Evolutionary conservation across 2,329 filamentous ascomycete species (phyloP).

Genomic region (Hypoxylon sp.): DNA sequence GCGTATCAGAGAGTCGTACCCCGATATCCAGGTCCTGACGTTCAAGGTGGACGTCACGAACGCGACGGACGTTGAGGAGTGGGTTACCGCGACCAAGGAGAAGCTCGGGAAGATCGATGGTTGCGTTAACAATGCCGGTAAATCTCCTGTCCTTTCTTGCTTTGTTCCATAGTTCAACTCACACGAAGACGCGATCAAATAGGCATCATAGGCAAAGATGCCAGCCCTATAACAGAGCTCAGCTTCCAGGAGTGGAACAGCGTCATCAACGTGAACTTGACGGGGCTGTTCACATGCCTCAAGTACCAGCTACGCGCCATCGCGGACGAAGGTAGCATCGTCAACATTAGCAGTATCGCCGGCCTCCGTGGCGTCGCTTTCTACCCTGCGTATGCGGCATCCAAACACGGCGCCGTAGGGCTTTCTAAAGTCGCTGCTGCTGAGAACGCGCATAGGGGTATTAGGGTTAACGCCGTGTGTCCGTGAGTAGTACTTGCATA

Average conservation of each 20-base stretch:
- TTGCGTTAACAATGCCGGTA: slow-evolving; percentile 59
- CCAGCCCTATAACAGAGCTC: slow-evolving; percentile 46
- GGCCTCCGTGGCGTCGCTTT: slow-evolving; percentile 57
- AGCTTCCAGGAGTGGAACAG: slow-evolving; percentile 60
- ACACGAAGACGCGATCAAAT: neutral
- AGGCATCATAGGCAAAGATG: slow-evolving; percentile 39
- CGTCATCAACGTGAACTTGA: slow-evolving; percentile 61
- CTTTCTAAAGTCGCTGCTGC: slow-evolving; percentile 53
- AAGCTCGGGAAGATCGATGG: slow-evolving; percentile 56
- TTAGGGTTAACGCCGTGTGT: slow-evolving; percentile 51
- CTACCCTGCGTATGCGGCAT: slow-evolving; percentile 53
- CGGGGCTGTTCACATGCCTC: slow-evolving; percentile 66
- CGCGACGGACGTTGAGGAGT: slow-evolving; percentile 53
- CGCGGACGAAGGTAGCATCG: slow-evolving; percentile 59
- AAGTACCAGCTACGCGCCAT: slow-evolving; percentile 64
- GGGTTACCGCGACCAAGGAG: slow-evolving; percentile 54
- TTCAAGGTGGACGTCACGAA: slow-evolving; percentile 54
- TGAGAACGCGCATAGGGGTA: slow-evolving; percentile 44
- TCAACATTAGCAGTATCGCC: slow-evolving; percentile 61
- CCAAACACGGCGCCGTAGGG: slow-evolving; percentile 54
- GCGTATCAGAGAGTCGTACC: slow-evolving; percentile 48
- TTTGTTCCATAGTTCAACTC: neutral
- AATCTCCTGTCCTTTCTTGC: neutral
- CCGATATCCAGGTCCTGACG: slow-evolving; percentile 46
- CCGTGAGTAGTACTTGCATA: slow-evolving; percentile 49